Evolutionary conservation across 1,139 yeast species (phyloP), one percentile per base, ranked within the genome.

Genomic region (Nakaseomyces delphensis): DNA sequence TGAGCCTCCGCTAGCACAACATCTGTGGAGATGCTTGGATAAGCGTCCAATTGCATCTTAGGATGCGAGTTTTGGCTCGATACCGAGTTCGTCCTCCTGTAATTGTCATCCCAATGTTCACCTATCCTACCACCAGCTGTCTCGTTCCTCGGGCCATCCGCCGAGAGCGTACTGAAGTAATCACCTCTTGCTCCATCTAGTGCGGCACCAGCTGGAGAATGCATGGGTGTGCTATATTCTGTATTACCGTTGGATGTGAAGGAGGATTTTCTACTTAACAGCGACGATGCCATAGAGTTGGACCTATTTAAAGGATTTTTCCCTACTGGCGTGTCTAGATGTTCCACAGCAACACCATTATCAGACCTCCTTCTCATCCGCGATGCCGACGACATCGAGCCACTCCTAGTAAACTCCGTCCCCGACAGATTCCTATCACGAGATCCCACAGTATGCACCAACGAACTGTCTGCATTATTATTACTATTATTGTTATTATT

Each of bases 271-370:
- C 44, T 42, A 25, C 39, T 41, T 23, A 20, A 39, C 13, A 36
- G 7, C 7, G 48, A 45, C 8, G 48, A 45, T n/a, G 46, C 48
- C 40, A 36, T 38, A n/a, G 48, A 45, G 38, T 39, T 40, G 8
- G 45, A 27, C 38, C 47, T 45, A 14, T 27, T 25, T 31, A 36
- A 3, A 10, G 28, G 23, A 28, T 19, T 23, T 9, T 16, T 35
- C 7, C 37, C 21, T 4, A 33, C n/a, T 20, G 37, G 37, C 6
- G 37, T 29, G 18, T 36, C 29, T 5, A 38, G 38, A 19, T 21
- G 32, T 19, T 14, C 24, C 19, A 20, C 15, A 10, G 11, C n/a
- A 16, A 14, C 27, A 15, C 21, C 23, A 28, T 27, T 33, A 18
- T 37, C 43, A 1, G 43, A 41, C 29, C 31, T 38, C 28, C 39